Conservation (phyloP, 2,329 filamentous ascomycete species). For the Claviceps digitariae region DNA sequence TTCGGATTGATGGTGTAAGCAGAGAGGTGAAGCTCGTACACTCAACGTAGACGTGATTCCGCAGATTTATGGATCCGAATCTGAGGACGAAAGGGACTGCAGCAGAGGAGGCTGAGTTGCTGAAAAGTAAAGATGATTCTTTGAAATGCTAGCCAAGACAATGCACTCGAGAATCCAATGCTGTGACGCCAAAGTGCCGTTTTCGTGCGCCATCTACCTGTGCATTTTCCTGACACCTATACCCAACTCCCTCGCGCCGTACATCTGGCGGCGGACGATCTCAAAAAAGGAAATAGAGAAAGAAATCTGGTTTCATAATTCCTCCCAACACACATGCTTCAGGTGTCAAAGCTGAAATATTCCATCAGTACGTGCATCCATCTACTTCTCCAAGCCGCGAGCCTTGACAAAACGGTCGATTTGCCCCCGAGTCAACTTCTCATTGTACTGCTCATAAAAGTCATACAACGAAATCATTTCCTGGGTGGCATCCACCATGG, state of each 20-base stretch:
- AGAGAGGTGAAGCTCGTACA: no score
- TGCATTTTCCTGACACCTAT: neutral
- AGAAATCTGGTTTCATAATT: no score
- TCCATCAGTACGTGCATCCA: neutral
- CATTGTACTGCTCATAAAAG: conserved; percentile 46
- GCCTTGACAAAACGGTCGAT: conserved; percentile 48
- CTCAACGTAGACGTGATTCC: no score
- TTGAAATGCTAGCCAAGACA: no score
- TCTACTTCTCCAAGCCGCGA: conserved; percentile 37
- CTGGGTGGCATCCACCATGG: conserved; percentile 78
- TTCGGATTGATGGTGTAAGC: no score
- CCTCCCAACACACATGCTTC: neutral
- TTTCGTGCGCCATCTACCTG: neutral
- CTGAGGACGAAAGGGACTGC: no score
- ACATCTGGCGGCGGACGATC: neutral
- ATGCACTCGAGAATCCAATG: neutral
- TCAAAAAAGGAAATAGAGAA: neutral
- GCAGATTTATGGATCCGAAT: no score
- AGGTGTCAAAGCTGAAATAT: neutral
- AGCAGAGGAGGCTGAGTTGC: no score
- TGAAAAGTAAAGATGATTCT: no score
- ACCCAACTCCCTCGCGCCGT: neutral
- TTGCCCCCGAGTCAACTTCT: conserved; percentile 44
- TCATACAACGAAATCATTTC: conserved; percentile 87
- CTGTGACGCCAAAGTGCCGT: neutral